Percentiles rank a stretch among this genome's conserved stretches.
These are phyloP conservation scores for Pseudopithomyces maydicus DNA, from an alignment of 2,329 filamentous ascomycete genomes.

Conservation along the genomic window DNA sequence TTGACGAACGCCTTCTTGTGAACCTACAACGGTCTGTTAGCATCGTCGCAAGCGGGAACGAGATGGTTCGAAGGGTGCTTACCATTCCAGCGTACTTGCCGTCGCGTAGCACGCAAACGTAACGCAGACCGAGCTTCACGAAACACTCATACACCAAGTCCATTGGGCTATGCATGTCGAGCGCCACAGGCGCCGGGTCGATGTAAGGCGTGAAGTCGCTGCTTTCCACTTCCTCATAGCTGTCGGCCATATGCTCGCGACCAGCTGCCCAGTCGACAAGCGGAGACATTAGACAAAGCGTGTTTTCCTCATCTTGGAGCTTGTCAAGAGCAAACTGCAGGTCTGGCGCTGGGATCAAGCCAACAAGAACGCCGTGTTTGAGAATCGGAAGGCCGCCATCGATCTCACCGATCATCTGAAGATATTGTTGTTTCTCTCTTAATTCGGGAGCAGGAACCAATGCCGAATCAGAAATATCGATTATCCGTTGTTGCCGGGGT, in stretches of 20 bases:
- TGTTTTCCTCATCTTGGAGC: conserved; percentile 73
- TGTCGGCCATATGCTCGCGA: conserved; percentile 60
- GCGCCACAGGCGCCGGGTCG: conserved; percentile 84
- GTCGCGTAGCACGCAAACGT: conserved; percentile 85
- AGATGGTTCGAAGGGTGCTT: conserved; percentile 43
- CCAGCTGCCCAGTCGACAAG: conserved; percentile 54
- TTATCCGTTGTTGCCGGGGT: conserved; percentile 74
- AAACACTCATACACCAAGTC: conserved; percentile 97
- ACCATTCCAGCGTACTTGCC: conserved; percentile 90
- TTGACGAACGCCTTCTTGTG: conserved; percentile 98
- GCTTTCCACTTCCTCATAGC: conserved; percentile 55
- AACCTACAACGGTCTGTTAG: conserved; percentile 57
- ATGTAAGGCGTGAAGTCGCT: conserved; percentile 91
- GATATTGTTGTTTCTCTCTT: conserved; percentile 76
- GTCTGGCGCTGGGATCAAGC: conserved; percentile 90
- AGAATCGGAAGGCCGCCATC: conserved; percentile 91
- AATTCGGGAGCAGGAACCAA: conserved; percentile 78
- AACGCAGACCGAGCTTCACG: conserved; percentile 88
- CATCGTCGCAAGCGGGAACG: not conserved
- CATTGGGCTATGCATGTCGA: conserved; percentile 90
- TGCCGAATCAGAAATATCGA: conserved; percentile 85
- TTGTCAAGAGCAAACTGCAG: conserved; percentile 91
- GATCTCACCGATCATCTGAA: conserved; percentile 85
- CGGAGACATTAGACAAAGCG: conserved; percentile 81
- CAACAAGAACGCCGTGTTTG: conserved; percentile 77